Percentiles rank a stretch among this genome's conserved stretches.
These are phyloP conservation scores for Aureobasidium pullulans DNA, from an alignment of 2,329 filamentous ascomycete species.

Conservation along the genomic window DNA sequence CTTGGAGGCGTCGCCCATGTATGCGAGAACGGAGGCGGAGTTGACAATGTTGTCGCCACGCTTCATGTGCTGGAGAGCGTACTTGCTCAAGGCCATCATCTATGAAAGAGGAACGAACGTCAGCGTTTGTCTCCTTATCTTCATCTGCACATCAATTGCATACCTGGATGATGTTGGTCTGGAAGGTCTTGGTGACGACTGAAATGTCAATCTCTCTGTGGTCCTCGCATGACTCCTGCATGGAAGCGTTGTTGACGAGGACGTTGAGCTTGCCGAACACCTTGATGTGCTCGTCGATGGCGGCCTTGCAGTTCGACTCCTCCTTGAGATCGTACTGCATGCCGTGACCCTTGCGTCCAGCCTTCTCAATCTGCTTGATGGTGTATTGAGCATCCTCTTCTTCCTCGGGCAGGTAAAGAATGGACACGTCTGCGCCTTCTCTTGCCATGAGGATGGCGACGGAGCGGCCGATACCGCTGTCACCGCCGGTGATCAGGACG, in stretches of 20 bases:
- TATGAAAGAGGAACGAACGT: neutral
- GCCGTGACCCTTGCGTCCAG: conserved; percentile 42
- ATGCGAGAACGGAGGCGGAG: conserved; percentile 37
- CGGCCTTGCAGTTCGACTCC: conserved; percentile 42
- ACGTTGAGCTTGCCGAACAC: conserved; percentile 37
- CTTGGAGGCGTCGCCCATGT: conserved; percentile 38
- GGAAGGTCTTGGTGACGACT: conserved; percentile 50
- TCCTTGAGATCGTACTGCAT: conserved; percentile 45
- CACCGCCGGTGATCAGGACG: conserved; percentile 22
- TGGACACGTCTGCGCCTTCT: conserved; percentile 51
- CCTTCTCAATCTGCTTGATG: conserved; percentile 45
- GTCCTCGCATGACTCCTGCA: conserved; percentile 48
- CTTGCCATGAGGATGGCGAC: conserved; percentile 50
- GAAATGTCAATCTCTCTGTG: conserved; percentile 49
- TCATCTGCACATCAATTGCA: neutral
- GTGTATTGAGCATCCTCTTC: conserved; percentile 50
- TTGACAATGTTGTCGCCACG: conserved; percentile 49
- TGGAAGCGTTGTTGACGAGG: conserved; percentile 53
- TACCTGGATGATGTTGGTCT: conserved; percentile 45
- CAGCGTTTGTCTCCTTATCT: neutral
- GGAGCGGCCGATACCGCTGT: conserved; percentile 42
- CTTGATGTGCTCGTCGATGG: conserved; percentile 48
- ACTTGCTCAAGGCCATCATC: conserved; percentile 55
- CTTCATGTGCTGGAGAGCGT: conserved; percentile 48
- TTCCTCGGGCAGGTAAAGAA: conserved; percentile 50